phyloP scores from a whole-genome alignment of 2,329 filamentous ascomycete genomes.

The Aspergillus novofumigatus region DNA sequence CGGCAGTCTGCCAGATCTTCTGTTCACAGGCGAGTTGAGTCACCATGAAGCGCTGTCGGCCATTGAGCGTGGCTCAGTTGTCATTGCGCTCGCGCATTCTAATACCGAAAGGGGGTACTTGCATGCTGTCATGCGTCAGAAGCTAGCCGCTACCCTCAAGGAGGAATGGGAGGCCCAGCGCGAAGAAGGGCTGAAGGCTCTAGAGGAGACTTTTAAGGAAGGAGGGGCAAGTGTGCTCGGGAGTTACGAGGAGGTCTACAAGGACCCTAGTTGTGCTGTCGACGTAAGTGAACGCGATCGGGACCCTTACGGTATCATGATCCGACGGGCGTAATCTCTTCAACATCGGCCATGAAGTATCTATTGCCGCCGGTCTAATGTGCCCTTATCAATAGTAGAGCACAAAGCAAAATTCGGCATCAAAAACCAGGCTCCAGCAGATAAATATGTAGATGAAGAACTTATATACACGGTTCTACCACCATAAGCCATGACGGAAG shows the following conservation, averaged over 20 bases:
- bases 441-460: background rate
- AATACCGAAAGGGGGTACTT: conserved; percentile 89
- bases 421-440: background rate
- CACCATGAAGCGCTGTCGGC: conserved; percentile 89
- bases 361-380: background rate
- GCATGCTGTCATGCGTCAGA: conserved; percentile 62
- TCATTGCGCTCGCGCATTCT: conserved; percentile 85
- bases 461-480: background rate
- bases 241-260: conserved; percentile 46
- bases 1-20: conserved; percentile 60
- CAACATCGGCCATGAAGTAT: background rate
- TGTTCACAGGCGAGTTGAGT: conserved; percentile 88
- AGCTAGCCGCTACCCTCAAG: conserved; percentile 58
- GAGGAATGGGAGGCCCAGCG: conserved; percentile 51
- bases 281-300: conserved; percentile 73
- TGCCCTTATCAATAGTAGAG: background rate
- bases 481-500: background rate
- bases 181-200: conserved; percentile 36
- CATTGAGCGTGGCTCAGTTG: conserved; percentile 75
- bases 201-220: conserved; percentile 23
- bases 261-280: conserved; percentile 58
- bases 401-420: background rate
- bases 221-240: conserved; percentile 23
- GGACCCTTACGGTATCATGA: conserved; percentile 81
- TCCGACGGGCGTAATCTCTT: conserved; percentile 20